Evolutionary conservation across 805 yeast species (phyloP), one percentile per base, ranked within the genome.

Genomic region (Zygotorulaspora chibaensis): DNA sequence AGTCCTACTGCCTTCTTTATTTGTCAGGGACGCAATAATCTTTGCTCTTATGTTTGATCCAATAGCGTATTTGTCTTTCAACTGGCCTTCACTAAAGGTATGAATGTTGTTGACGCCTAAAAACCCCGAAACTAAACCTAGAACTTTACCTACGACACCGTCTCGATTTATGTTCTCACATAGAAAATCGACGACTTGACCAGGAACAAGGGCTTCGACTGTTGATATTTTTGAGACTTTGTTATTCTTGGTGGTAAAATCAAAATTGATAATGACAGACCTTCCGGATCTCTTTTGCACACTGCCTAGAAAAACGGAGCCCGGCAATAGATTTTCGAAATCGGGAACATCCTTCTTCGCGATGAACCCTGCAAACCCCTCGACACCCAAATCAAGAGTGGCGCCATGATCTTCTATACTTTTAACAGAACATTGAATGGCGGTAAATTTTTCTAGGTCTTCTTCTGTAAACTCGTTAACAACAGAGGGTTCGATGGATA

Each of bases 331-430:
- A 0, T 55, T 39, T 15, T 68, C 73, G 7, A 68, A 49, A 9
- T 69, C 63, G 23, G 70, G 62, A 41, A 84, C 66, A 47, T 84
- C 91, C 53, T 83, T 84, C 52, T 78, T 81, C 1, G 95, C 76
- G 39, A 90, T 70, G 65, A 91, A 90, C 1, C 95, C 96, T 25
- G 79, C 69, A 8, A 75, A 46, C 5, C 73, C 76, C 8, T 65
- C 64, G 41, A 74, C 61, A 28, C 97, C 97, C 33, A 84, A 64
- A 55, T 83, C 84, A 35, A 91, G 67, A 46, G 87, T 78, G 18
- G 81, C 76, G 67, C 99, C 99, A 63, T 88, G 96, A 63, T 93
- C 99, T 73, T 93, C 98, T 18, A 87, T 67, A 38, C 95, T 83
- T 50, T 73, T 75, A 17, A 93, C 80, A 2, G 87, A 73, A 18